Percentiles rank a stretch among this genome's conserved stretches.
Conservation (phyloP, 805 yeast species). For the Teunomyces lycoperdinae region DNA sequence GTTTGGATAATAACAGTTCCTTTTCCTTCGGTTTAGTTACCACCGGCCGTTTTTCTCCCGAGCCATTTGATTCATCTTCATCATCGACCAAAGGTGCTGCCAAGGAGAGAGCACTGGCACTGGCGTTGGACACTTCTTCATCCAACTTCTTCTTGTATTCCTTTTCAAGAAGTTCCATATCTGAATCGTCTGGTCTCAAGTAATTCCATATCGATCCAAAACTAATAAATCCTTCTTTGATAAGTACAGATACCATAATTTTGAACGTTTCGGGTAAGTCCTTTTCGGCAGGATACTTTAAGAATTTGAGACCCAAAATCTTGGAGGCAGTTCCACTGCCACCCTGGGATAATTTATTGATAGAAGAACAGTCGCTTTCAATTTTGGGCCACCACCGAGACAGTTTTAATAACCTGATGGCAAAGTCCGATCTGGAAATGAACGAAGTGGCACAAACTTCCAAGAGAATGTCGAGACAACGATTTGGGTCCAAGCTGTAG, state of each 20-base stretch:
- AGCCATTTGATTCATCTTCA: conserved; percentile 23
- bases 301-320: conserved; percentile 47
- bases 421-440: conserved; percentile 43
- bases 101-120: conserved; percentile 76
- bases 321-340: conserved; percentile 58
- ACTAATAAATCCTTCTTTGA: conserved; percentile 65
- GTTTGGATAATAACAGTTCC: conserved; percentile 3
- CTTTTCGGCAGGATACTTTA: conserved; percentile 27
- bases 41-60: background rate
- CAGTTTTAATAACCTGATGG: conserved; percentile 46
- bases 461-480: conserved; percentile 63
- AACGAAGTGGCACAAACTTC: conserved; percentile 49
- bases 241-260: conserved; percentile 50
- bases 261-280: conserved; percentile 42
- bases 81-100: conserved; percentile 82
- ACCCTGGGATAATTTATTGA: conserved; percentile 40
- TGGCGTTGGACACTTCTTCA: conserved; percentile 56
- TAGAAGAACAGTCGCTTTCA: conserved; percentile 28
- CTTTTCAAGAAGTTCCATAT: conserved; percentile 42
- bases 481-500: conserved; percentile 68
- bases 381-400: conserved; percentile 68
- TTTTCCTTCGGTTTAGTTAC: conserved; percentile 10
- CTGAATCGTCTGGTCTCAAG: conserved; percentile 51
- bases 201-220: conserved; percentile 59
- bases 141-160: conserved; percentile 47